Evolutionary conservation across 2,329 filamentous ascomycete genomes (phyloP), one percentile per base, ranked within the genome.

Genomic region (Penicillium paneum): DNA sequence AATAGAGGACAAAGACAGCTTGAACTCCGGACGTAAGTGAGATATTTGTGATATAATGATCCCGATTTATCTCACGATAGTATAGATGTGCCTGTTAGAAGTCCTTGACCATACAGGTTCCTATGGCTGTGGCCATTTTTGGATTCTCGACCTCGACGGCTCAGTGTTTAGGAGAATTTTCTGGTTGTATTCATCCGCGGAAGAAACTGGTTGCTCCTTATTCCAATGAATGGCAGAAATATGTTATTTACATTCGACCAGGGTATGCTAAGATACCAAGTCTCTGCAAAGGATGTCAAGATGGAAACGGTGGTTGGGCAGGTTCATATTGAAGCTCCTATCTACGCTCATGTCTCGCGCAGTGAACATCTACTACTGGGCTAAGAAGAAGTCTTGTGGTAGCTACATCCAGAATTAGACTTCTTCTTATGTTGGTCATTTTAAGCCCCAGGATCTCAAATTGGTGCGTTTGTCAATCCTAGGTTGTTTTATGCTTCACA

Each of bases 71-170:
- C 34, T 26, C 12, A 15, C 8, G 3, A 13, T n/a, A 5, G 26
- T 26, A 24, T 13, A 39, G 8, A 53, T 49, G 50, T 53, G 36
- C 10, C 10, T 41, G 7, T 26, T 53, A 17, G 36, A 53, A 19
- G 29, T 42, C 15, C 35, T 48, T 17, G 29, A 49, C 31, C 50
- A 49, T n/a, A 53, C 50, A n/a, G 43, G 43, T 15, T 43, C n/a
- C 11, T 24, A 48, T 35, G 43, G 50, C 8, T 52, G 36, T 24
- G 50, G 50, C 8, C 44, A 53, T 17, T 48, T 53, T 35, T 53
- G 50, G 43, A 49, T 53, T 29, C n/a, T 39, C 1, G 36, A 53
- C 13, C 24, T 49, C 12, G 15, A 53, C n/a, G 7, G 36, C 50
- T 17, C 35, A 29, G 17, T 29, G 21, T 8, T 7, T 40, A 2